These are phyloP conservation scores for Diphasiastrum complanatum DNA, from an alignment of 83 land plant genomes.

Conservation along the genomic window DNA sequence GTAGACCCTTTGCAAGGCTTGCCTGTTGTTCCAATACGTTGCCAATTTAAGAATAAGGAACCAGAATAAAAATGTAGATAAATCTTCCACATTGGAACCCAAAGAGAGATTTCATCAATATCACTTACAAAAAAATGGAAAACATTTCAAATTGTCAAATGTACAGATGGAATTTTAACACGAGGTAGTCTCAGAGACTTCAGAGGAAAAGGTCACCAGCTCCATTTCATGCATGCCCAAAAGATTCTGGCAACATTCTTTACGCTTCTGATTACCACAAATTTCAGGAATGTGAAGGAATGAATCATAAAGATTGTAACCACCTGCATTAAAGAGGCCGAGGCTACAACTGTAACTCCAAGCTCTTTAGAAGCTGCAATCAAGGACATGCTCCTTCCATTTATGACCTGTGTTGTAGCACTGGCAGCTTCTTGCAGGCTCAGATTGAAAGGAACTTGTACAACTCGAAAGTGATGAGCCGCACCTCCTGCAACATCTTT, in stretches of 20 bases:
- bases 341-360: slow-evolving; percentile 12
- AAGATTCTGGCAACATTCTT: too few relatives aligned
- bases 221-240: too few relatives aligned
- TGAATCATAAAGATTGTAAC: not conserved
- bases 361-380: slow-evolving; percentile 22
- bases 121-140: not conserved
- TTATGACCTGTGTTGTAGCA: slow-evolving; percentile 7
- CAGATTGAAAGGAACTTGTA: slow-evolving; percentile 17
- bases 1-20: slow-evolving; percentile 5
- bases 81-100: not conserved
- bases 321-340: slow-evolving; percentile 22
- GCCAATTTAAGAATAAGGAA: not conserved
- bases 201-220: too few relatives aligned
- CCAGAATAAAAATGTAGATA: not conserved
- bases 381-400: slow-evolving; percentile 10
- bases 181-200: too few relatives aligned
- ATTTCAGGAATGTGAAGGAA: too few relatives aligned
- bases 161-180: too few relatives aligned
- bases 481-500: slow-evolving; percentile 15
- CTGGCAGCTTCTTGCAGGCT: slow-evolving; percentile 13
- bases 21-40: slow-evolving; percentile 5
- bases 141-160: too few relatives aligned
- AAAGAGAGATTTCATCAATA: too few relatives aligned
- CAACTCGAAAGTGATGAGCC: slow-evolving; percentile 13
- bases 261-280: too few relatives aligned